phyloP scores from a whole-genome alignment of 257 asterid species.

The Solanum clarkiae region DNA sequence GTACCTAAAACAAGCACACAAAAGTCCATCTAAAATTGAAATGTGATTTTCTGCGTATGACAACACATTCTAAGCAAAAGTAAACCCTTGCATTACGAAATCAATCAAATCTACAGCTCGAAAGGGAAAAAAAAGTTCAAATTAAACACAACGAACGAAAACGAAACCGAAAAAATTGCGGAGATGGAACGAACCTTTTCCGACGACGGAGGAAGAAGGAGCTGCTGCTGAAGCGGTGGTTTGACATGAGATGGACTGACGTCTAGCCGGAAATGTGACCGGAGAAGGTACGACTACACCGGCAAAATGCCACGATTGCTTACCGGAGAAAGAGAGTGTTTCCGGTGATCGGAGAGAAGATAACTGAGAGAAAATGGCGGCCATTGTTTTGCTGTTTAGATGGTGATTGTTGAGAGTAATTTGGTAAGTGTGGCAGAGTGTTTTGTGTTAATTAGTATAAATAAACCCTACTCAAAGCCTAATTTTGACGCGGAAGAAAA shows the following conservation, averaged over 20 bases:
- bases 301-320: slow-evolving; percentile 12
- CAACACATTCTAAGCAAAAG: background rate
- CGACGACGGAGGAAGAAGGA: slow-evolving; percentile 27
- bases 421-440: background rate
- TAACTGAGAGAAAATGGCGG: slow-evolving; percentile 36
- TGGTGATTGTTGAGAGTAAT: background rate
- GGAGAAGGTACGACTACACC: slow-evolving; percentile 19
- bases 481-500: too few species aligned
- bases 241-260: slow-evolving; percentile 61
- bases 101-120: background rate
- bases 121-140: background rate
- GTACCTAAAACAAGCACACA: background rate
- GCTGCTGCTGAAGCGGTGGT: slow-evolving; percentile 26
- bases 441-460: background rate
- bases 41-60: background rate
- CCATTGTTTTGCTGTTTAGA: slow-evolving; percentile 6
- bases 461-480: background rate
- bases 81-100: background rate
- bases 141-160: background rate
- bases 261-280: slow-evolving; percentile 10
- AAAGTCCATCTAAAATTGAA: background rate
- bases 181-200: slow-evolving; percentile 34
- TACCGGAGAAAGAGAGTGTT: slow-evolving; percentile 23
- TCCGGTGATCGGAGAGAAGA: slow-evolving; percentile 34
- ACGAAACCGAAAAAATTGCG: background rate